Evolutionary conservation across 2,329 filamentous ascomycete genomes (phyloP).

Genomic region (Aureobasidium lini): DNA sequence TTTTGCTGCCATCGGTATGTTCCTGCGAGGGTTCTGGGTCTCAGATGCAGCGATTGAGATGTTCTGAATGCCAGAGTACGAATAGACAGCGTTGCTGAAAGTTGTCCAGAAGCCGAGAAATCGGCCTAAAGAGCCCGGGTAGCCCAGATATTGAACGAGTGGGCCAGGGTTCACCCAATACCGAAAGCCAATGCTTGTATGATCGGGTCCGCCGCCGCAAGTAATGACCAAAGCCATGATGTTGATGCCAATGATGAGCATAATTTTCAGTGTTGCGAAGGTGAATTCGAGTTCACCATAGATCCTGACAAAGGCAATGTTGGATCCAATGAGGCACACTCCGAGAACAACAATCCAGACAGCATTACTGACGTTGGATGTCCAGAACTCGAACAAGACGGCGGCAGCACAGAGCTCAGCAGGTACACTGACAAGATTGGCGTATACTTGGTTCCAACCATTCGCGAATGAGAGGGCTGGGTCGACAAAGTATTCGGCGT

Average conservation of each 20-base stretch:
- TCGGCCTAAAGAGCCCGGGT: slow-evolving; percentile 14
- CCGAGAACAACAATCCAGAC: slow-evolving; percentile 45
- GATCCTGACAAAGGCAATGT: slow-evolving; percentile 50
- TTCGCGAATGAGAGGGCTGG: slow-evolving; percentile 67
- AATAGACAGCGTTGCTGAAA: slow-evolving; percentile 16
- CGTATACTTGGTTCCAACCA: slow-evolving; percentile 77
- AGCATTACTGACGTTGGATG: slow-evolving; percentile 30
- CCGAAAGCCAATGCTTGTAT: slow-evolving; percentile 17
- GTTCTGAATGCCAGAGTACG: slow-evolving; percentile 20
- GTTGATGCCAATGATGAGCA: slow-evolving; percentile 19
- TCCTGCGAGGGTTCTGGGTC: slow-evolving; percentile 22
- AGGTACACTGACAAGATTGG: slow-evolving; percentile 33
- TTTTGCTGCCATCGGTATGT: slow-evolving; percentile 49
- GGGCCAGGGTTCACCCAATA: slow-evolving; percentile 18
- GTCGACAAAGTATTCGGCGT: slow-evolving; percentile 67
- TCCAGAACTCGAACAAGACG: slow-evolving; percentile 16
- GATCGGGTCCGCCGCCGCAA: slow-evolving; percentile 17
- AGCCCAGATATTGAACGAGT: slow-evolving; percentile 18
- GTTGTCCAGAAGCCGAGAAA: slow-evolving; percentile 18
- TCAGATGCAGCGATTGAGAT: slow-evolving; percentile 20
- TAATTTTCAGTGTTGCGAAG: slow-evolving; percentile 18
- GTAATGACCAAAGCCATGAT: slow-evolving; percentile 20
- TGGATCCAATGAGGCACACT: slow-evolving; percentile 52
- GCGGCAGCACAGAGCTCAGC: slow-evolving; percentile 15
- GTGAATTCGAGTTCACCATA: slow-evolving; percentile 19